These are phyloP conservation scores for Silene conica DNA, from an alignment of 148 eudicot species.

Conservation along the genomic window DNA sequence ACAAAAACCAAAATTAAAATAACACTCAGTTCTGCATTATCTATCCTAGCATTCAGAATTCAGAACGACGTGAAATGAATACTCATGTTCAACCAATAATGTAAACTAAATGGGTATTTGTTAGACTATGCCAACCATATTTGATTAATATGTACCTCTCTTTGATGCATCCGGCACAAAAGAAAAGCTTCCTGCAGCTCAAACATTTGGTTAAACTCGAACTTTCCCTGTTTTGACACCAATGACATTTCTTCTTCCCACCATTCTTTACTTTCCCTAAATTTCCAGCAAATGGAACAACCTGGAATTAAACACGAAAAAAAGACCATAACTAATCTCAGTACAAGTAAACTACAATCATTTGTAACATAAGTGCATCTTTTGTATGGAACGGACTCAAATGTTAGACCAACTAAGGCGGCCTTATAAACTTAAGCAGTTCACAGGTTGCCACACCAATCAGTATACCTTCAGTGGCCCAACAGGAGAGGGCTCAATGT, in stretches of 20 bases:
- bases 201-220: constrained; percentile 51
- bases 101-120: background rate
- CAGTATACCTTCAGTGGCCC: constrained; percentile 60
- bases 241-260: constrained; percentile 71
- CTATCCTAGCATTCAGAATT: background rate
- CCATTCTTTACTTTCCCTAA: constrained; percentile 32
- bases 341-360: background rate
- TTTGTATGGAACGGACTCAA: too few relatives aligned
- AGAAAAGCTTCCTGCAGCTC: constrained; percentile 59
- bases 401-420: too few relatives aligned
- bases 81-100: background rate
- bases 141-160: constrained; percentile 50
- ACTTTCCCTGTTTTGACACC: constrained; percentile 54
- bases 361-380: background rate
- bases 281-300: constrained; percentile 47
- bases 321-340: constrained; percentile 6
- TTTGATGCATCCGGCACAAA: constrained; percentile 67
- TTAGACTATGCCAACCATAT: background rate
- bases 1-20: background rate
- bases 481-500: constrained; percentile 66
- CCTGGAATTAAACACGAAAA: constrained; percentile 31
- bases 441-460: too few relatives aligned
- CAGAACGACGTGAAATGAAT: background rate
- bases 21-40: background rate
- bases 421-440: background rate